Percentiles rank a stretch among this genome's conserved stretches.
These are phyloP conservation scores for Glonium stellatum DNA, from an alignment of 495 filamentous ascomycete species.

Conservation along the genomic window DNA sequence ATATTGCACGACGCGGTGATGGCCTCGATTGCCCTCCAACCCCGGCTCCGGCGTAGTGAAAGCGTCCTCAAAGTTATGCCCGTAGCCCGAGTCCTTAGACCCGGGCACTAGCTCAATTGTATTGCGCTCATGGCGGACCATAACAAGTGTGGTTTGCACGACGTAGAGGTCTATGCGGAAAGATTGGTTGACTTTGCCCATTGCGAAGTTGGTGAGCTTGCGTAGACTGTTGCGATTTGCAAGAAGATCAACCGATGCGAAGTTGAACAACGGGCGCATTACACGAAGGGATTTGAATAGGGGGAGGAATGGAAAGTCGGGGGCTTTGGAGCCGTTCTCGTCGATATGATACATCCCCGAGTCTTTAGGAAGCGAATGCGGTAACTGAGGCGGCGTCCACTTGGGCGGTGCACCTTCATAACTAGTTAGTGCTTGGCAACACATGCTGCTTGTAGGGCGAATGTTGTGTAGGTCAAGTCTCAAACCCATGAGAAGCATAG, in stretches of 20 bases:
- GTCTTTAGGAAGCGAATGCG: neutral
- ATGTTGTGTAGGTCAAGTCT: neutral
- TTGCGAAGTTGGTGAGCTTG: constrained; percentile 4
- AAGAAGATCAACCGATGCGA: constrained; percentile 2
- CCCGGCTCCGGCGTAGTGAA: neutral
- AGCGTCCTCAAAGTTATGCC: constrained; percentile 4
- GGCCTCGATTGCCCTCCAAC: neutral
- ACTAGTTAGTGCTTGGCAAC: neutral
- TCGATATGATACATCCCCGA: neutral
- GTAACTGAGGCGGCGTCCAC: neutral
- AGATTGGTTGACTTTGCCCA: neutral
- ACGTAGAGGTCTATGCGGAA: constrained; percentile 4
- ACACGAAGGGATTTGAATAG: neutral
- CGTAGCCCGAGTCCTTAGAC: neutral
- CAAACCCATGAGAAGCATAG: neutral
- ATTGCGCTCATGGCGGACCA: neutral
- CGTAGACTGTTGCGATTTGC: constrained; percentile 3
- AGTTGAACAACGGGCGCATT: neutral
- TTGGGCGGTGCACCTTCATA: neutral
- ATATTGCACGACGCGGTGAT: constrained; percentile 8
- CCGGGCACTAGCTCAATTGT: neutral
- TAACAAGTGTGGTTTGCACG: constrained; percentile 2
- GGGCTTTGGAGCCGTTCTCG: neutral
- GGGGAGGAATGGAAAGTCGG: constrained; percentile 1
- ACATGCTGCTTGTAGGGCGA: neutral